phyloP scores from a whole-genome alignment of 371 early-diverging fungal genomes.

The Lichtheimia hyalospora region DNA sequence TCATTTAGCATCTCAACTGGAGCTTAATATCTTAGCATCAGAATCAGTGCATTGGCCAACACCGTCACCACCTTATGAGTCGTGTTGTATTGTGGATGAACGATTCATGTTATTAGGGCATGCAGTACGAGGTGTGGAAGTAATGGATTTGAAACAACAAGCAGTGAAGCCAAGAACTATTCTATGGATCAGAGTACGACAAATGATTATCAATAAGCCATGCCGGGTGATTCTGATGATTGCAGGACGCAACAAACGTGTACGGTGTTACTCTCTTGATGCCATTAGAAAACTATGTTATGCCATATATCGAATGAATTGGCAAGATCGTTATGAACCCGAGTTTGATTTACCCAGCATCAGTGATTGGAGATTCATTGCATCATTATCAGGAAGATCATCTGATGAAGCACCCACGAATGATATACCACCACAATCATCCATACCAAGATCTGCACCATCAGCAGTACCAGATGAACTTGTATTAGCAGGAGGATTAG shows the following conservation, averaged over 20 bases:
- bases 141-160: conserved; percentile 20
- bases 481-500: conserved; percentile 9
- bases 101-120: conserved; percentile 38
- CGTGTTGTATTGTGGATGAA: conserved; percentile 38
- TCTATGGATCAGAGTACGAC: conserved; percentile 30
- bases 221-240: conserved; percentile 35
- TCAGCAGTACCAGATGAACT: conserved; percentile 4
- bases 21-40: conserved; percentile 24
- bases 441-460: not conserved
- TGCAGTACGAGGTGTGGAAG: conserved; percentile 21
- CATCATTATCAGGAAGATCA: conserved; percentile 20
- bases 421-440: not conserved
- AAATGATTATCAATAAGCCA: conserved; percentile 28
- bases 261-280: conserved; percentile 45
- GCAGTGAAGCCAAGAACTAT: conserved; percentile 22
- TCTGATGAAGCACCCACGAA: conserved; percentile 2
- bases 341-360: conserved; percentile 23
- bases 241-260: conserved; percentile 35
- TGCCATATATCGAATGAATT: conserved; percentile 25
- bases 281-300: conserved; percentile 31
- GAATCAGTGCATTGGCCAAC: conserved; percentile 16
- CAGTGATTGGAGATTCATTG: conserved; percentile 15
- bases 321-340: conserved; percentile 18
- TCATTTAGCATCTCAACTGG: conserved; percentile 15
- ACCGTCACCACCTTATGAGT: conserved; percentile 25